Percentiles rank a stretch among this genome's conserved stretches.
phyloP scores from a whole-genome alignment of 768 basidiomycete species.

The Phanerochaete sordida region DNA sequence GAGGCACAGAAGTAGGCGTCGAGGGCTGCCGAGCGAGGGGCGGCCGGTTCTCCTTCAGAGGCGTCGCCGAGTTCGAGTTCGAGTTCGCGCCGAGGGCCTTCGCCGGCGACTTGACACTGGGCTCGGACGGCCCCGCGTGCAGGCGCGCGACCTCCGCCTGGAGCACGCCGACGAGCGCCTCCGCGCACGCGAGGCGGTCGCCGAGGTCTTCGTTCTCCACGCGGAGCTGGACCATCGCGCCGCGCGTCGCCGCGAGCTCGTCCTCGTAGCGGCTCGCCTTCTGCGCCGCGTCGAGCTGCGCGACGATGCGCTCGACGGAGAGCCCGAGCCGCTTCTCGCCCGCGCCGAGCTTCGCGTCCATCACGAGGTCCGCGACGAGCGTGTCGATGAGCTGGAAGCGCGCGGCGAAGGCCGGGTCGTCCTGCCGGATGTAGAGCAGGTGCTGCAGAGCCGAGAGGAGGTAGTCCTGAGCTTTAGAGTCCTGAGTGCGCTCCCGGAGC shows the following conservation, averaged over 20 bases:
- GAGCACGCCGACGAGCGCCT: slow-evolving; percentile 78
- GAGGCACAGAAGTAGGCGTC: neutral
- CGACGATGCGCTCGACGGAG: slow-evolving; percentile 84
- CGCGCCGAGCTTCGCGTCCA: slow-evolving; percentile 84
- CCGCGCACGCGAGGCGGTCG: slow-evolving; percentile 74
- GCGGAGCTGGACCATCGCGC: slow-evolving; percentile 59
- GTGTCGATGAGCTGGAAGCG: slow-evolving; percentile 92
- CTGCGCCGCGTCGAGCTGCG: slow-evolving; percentile 88
- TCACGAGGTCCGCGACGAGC: slow-evolving; percentile 84
- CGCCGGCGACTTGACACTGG: neutral
- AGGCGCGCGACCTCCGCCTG: slow-evolving; percentile 54
- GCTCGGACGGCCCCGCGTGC: neutral
- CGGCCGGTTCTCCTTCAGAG: neutral
- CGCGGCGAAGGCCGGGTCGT: slow-evolving; percentile 77
- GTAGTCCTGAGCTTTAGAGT: slow-evolving; percentile 75
- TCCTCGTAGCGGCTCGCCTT: slow-evolving; percentile 69
- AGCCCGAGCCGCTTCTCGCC: slow-evolving; percentile 84
- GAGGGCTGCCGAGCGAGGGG: neutral
- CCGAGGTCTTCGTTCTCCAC: slow-evolving; percentile 82
- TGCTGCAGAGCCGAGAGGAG: slow-evolving; percentile 93
- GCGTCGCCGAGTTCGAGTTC: slow-evolving; percentile 63
- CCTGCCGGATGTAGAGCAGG: slow-evolving; percentile 83
- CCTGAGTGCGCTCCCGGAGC: slow-evolving; percentile 67
- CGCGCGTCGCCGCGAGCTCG: slow-evolving; percentile 66
- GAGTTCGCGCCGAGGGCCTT: slow-evolving; percentile 69